Evolutionary conservation across 202 grass and related monocot genomes (phyloP), one percentile per base, ranked within the genome.

Genomic region (Alloteropsis angusta): DNA sequence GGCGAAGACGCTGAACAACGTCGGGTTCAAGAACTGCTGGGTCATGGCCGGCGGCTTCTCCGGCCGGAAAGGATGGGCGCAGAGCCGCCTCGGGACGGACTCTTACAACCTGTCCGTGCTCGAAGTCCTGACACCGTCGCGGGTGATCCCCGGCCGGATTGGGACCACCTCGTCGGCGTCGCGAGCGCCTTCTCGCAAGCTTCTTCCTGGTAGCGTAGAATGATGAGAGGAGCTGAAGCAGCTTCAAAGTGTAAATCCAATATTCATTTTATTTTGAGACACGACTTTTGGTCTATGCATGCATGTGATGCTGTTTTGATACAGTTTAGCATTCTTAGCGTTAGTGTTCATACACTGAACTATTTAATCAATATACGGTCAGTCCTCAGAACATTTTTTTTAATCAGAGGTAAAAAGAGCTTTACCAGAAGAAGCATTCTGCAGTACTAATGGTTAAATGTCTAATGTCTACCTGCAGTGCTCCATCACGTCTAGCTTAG

Each of bases 1-100:
- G 55, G 92, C 87, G 1, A 95, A 76, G 92, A 85, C 87, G 0
- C 88, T 98, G n/a, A 93, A 74, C 34, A 77, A 68, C 52, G 72
- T 95, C 1, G 92, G 96, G 17, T 95, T 98, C 74, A 80, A 85
- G 57, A 98, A 98, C 81, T 89, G 87, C 77, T 98, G 89, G 89
- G 86, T 87, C 46, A 87, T 95, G 96, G 21, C 74, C 30, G 87
- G 89, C 12, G 96, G 96, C 22, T 98, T 98, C 89, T 91, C 87
- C 1, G 96, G 96, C 64, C 21, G 89, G 46, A 95, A 84, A 73
- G 96, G 96, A 41, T 98, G 96, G 96, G 47, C 82, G 45, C 90
- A 93, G 63, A 98, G 87, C 86, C 85, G 86, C 15, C 73, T 98
- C 26, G 96, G 92, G 14, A 79, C 82, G 2, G 96, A 89, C 0